Percentiles rank a stretch among this genome's conserved stretches.
These are phyloP conservation scores for Chlamydomonas sphaeroides DNA, from an alignment of 139 green algal species.

Conservation along the genomic window DNA sequence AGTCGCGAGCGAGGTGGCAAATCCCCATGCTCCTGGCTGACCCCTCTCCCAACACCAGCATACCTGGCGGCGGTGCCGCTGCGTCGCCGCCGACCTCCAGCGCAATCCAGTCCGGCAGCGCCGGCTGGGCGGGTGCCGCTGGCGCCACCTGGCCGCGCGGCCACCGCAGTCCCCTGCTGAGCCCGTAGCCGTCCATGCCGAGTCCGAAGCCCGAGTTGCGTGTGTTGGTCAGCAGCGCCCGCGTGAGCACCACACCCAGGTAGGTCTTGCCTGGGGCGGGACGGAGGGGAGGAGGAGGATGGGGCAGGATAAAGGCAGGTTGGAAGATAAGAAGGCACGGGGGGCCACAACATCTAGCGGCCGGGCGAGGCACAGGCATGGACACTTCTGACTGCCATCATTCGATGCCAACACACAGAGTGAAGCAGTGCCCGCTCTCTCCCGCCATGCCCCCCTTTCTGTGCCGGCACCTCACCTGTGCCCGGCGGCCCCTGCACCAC, in stretches of 20 bases:
- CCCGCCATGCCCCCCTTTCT: too few species aligned
- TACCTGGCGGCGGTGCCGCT: background rate
- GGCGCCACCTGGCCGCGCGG: background rate
- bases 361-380: too few species aligned
- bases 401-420: too few species aligned
- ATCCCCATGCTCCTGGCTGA: too few species aligned
- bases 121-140: background rate
- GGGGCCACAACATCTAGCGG: too few species aligned
- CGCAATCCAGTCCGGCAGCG: constrained; percentile 12
- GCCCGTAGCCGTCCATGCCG: background rate
- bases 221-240: constrained; percentile 69
- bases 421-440: too few species aligned
- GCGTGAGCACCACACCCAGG: constrained; percentile 66
- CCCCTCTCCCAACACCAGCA: too few species aligned
- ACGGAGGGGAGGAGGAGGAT: too few species aligned
- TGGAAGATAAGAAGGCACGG: too few species aligned
- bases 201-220: background rate
- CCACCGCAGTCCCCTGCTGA: too few species aligned
- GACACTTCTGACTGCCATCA: too few species aligned
- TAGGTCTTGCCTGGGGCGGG: constrained; percentile 75
- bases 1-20: too few species aligned
- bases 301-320: background rate
- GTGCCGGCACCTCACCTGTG: constrained; percentile 64
- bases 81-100: background rate
- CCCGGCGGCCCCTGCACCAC: constrained; percentile 82